Base-by-base conservation (phyloP, 768 basidiomycete species). In the Pisolithus marmoratus region DNA sequence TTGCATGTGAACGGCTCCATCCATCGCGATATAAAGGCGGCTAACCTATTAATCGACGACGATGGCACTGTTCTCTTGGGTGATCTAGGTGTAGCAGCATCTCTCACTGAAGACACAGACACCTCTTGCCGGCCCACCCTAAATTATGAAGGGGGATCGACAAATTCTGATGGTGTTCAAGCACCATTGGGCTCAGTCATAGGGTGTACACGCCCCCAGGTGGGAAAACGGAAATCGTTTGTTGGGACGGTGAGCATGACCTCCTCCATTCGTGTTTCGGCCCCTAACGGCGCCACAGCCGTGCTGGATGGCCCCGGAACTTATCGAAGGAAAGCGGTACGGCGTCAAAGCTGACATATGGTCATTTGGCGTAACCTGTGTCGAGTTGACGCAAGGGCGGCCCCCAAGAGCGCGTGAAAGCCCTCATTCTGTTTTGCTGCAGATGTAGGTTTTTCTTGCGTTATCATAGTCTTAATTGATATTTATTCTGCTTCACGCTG, bases 221-320 rank as follows among this genome's bases (percentile, higher is more conserved):
- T 88, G 11, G 81, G 85, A n/a, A 93, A 90, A 62, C 80, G 94
- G 51, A 90, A 86, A 63, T 90, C 87, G 9, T 96, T 96, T 62
- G 94, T 96, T 14, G 94, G 94, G 46, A 96, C 94, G 23, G 86
- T 87, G 52, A 47, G 82, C 68, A 11, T 24, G 44, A 27, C 4
- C 42, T 55, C 46, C 34, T 38, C 20, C 37, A 4, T 37, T 46
- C 46, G 38, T 3, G 3, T 50, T 46, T 37, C 58, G 46, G 56
- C 42, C 29, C 19, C 17, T 45, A 41, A 46, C 27, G 24, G 51
- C 19, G 22, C 17, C 26, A 27, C 52, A 84, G 82, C 94, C 94
- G 1, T 91, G 89, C 64, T 96, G 91, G 91, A 97, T 96, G 94
- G 91, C 94, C 0, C 94, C 94, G 2, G 94, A 97, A 60, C 79